A percentile compares a stretch with the other conserved stretches of the same genome.
These are phyloP conservation scores for Sugiyamaella castrensis DNA, from an alignment of 1,139 yeast genomes.

Conservation along the genomic window DNA sequence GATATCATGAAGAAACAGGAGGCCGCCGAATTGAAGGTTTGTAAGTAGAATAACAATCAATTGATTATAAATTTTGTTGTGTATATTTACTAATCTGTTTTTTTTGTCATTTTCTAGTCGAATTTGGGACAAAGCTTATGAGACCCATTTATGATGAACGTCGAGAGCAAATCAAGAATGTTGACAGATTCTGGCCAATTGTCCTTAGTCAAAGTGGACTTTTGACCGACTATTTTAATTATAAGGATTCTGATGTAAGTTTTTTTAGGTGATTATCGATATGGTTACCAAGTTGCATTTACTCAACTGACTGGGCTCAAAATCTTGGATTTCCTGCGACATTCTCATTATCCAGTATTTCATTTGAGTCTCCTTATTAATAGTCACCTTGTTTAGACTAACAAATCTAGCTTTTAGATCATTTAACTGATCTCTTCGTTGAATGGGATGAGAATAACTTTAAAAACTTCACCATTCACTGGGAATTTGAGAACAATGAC, in stretches of 20 bases:
- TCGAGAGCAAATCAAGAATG: conserved; percentile 29
- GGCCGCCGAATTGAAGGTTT: conserved; percentile 32
- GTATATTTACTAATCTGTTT: too few species aligned
- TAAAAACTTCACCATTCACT: conserved; percentile 33
- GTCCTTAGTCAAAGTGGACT: conserved; percentile 35
- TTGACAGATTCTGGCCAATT: conserved; percentile 42
- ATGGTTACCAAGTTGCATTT: background rate
- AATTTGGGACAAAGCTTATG: conserved; percentile 30
- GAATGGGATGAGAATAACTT: conserved; percentile 33
- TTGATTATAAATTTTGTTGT: too few species aligned
- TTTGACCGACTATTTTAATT: conserved; percentile 33
- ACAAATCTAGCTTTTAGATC: conserved; percentile 30
- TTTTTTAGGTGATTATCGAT: too few species aligned
- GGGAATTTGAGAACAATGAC: conserved; percentile 38
- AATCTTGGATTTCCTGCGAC: too few species aligned
- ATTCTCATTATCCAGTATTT: too few species aligned
- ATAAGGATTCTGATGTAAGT: conserved; percentile 31
- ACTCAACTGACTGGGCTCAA: too few species aligned
- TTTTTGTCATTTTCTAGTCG: conserved; percentile 4
- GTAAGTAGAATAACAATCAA: conserved; percentile 16
- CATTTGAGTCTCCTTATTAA: too few species aligned
- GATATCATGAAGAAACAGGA: conserved; percentile 55
- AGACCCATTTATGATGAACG: conserved; percentile 38
- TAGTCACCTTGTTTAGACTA: too few species aligned
- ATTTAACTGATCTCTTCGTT: conserved; percentile 33